These are phyloP conservation scores for Harringtonia lauricola DNA, from an alignment of 2,329 filamentous ascomycete genomes.

Conservation along the genomic window DNA sequence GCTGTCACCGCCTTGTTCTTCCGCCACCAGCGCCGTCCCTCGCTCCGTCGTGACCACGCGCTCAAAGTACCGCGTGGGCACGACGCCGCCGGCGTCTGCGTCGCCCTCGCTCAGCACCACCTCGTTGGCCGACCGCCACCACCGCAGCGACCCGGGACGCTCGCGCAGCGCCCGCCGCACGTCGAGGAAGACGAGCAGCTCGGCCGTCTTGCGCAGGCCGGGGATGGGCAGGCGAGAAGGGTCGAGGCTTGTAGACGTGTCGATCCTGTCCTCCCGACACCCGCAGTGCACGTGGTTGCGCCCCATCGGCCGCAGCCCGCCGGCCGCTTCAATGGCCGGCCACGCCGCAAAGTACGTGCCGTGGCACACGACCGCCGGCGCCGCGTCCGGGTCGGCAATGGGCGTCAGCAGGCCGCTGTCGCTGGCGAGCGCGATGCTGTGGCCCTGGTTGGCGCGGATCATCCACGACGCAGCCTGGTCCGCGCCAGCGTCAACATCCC, in stretches of 20 bases:
- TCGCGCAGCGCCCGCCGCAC: conserved; percentile 49
- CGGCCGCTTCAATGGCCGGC: conserved; percentile 59
- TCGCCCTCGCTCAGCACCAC: conserved; percentile 58
- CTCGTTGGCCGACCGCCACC: conserved; percentile 72
- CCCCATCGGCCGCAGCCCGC: conserved; percentile 71
- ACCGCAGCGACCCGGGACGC: conserved; percentile 45
- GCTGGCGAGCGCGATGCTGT: conserved; percentile 68
- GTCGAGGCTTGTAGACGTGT: not conserved
- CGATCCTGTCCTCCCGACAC: not conserved
- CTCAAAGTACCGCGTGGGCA: conserved; percentile 59
- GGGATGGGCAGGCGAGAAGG: conserved; percentile 34
- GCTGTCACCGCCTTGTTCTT: conserved; percentile 26
- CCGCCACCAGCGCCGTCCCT: conserved; percentile 19
- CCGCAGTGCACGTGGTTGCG: conserved; percentile 88
- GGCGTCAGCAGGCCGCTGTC: conserved; percentile 54
- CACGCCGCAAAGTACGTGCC: conserved; percentile 82
- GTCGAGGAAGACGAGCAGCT: conserved; percentile 70
- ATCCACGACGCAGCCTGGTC: conserved; percentile 57
- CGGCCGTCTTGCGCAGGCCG: conserved; percentile 69
- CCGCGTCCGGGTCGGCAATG: conserved; percentile 46
- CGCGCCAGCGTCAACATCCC: conserved; percentile 10
- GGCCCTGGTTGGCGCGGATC: conserved; percentile 93
- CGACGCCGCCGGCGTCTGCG: conserved; percentile 44
- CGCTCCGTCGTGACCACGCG: conserved; percentile 53
- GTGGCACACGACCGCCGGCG: conserved; percentile 66